Conservation (phyloP, 116 monocot genomes). For the Zostera marina region DNA sequence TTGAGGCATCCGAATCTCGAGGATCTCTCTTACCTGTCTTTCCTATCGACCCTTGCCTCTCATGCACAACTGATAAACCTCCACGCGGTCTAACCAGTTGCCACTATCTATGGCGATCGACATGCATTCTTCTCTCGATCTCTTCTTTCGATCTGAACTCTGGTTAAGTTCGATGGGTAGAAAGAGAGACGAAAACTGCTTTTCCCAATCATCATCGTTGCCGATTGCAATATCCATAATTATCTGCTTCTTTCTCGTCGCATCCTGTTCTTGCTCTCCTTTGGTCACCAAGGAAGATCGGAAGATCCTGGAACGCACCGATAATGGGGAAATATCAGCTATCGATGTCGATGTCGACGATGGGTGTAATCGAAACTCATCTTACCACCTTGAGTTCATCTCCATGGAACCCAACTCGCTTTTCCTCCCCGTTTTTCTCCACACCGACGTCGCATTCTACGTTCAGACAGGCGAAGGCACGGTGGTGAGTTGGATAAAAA, state of each 20-base stretch:
- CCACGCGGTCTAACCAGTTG: no score
- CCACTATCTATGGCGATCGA: no score
- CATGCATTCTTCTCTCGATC: no score
- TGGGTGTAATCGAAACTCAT: not conserved
- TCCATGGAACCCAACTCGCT: slow-evolving; percentile 14
- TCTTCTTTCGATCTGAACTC: no score
- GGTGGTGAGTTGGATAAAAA: slow-evolving; percentile 27
- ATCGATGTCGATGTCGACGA: slow-evolving; percentile 10
- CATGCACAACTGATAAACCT: no score
- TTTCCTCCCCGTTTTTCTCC: slow-evolving; percentile 11
- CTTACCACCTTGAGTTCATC: slow-evolving; percentile 11
- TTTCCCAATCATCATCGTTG: not conserved
- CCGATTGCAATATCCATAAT: no score
- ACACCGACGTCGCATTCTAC: slow-evolving; percentile 30
- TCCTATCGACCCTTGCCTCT: no score
- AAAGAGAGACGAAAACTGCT: no score
- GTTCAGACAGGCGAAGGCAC: slow-evolving; percentile 37
- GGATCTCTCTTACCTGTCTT: no score
- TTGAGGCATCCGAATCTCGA: no score
- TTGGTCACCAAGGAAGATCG: slow-evolving; percentile 6
- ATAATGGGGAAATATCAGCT: slow-evolving; percentile 5
- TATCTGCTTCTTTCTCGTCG: not conserved
- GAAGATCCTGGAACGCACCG: slow-evolving; percentile 3
- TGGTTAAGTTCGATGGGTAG: no score
- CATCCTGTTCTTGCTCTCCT: not conserved